Evolutionary conservation across 2,329 filamentous ascomycete species (phyloP).

Genomic region (Fusarium piperis): DNA sequence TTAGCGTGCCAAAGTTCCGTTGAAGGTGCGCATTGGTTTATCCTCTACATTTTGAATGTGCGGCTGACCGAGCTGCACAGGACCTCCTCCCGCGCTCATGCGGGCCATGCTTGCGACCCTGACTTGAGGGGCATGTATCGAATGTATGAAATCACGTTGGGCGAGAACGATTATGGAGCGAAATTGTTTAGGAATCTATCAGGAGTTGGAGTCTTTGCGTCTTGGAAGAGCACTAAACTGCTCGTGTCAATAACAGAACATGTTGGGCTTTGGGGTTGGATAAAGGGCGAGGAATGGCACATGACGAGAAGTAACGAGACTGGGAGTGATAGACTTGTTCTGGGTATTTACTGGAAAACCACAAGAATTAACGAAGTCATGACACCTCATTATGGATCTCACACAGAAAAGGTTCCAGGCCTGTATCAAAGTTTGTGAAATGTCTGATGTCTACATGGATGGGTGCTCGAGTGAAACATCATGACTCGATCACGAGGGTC

Average conservation of each 20-base stretch:
- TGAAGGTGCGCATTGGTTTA: constrained; percentile 59
- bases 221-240: constrained; percentile 9
- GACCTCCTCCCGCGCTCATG: constrained; percentile 70
- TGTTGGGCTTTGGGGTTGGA: constrained; percentile 5
- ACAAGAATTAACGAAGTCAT: constrained; percentile 34
- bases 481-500: constrained; percentile 3
- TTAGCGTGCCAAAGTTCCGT: constrained; percentile 79
- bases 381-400: background rate
- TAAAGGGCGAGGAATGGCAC: constrained; percentile 11
- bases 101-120: constrained; percentile 77
- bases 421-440: background rate
- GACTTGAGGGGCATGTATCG: constrained; percentile 57
- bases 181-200: constrained; percentile 18
- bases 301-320: background rate
- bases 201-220: constrained; percentile 13
- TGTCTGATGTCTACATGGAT: background rate
- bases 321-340: constrained; percentile 24
- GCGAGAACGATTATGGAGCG: constrained; percentile 1
- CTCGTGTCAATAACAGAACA: constrained; percentile 24
- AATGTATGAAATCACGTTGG: background rate
- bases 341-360: constrained; percentile 27
- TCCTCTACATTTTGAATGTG: constrained; percentile 24
- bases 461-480: background rate
- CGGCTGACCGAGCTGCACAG: constrained; percentile 56
- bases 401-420: background rate